Conservation (phyloP, 75 land plant species). For the Sequoiadendron giganteum region DNA sequence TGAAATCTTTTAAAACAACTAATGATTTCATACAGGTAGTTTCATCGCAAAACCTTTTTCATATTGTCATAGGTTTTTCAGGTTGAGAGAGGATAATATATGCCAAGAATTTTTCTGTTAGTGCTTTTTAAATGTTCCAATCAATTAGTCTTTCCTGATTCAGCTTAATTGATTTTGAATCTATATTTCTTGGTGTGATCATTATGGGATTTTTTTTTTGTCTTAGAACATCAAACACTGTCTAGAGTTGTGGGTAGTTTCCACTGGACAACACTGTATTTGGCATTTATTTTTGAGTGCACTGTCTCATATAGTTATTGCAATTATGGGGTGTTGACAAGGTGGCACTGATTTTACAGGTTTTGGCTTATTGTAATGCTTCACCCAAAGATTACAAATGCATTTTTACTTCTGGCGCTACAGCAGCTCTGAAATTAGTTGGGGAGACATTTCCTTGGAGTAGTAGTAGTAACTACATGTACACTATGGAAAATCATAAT, state of each 20-base stretch:
- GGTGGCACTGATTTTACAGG: conserved; percentile 44
- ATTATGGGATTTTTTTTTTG: neutral
- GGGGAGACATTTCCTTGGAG: conserved; percentile 96
- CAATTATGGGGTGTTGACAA: neutral
- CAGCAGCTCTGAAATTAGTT: conserved; percentile 84
- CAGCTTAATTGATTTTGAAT: neutral
- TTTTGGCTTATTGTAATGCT: conserved; percentile 81
- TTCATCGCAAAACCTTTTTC: neutral
- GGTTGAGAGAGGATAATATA: neutral
- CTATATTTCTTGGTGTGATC: neutral
- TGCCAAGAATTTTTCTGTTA: neutral
- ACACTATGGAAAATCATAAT: conserved; percentile 96
- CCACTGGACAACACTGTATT: neutral
- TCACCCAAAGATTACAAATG: conserved; percentile 76
- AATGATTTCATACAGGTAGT: neutral
- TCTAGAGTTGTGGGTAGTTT: neutral
- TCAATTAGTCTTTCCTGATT: neutral
- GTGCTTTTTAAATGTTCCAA: neutral
- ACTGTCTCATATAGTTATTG: neutral
- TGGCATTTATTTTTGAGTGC: neutral
- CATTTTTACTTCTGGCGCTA: conserved; percentile 97
- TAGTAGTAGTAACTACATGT: conserved; percentile 55
- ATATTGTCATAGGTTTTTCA: neutral
- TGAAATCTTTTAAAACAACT: neutral
- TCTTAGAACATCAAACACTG: neutral